Evolutionary conservation across 768 basidiomycete species (phyloP).

Genomic region (Trametes sanguinea): DNA sequence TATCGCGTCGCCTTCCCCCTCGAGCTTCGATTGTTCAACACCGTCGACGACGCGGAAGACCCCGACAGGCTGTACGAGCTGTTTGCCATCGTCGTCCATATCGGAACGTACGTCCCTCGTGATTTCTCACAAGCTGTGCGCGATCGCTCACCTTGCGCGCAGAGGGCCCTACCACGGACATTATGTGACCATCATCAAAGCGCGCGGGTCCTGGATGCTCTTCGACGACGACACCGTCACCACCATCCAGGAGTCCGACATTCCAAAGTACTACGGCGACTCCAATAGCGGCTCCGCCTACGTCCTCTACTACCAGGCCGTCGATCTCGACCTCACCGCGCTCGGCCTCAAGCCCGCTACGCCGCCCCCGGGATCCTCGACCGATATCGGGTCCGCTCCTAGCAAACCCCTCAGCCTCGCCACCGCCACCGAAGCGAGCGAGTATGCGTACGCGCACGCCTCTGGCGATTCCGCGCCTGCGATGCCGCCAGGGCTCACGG

Average conservation of each 20-base stretch:
- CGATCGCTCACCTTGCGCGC: conserved; percentile 2
- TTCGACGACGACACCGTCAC: conserved; percentile 97
- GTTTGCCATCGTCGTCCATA: conserved; percentile 98
- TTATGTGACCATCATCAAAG: conserved; percentile 94
- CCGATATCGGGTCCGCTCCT: conserved; percentile 16
- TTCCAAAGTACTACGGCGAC: conserved; percentile 94
- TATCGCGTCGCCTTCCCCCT: conserved; percentile 97
- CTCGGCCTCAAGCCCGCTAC: conserved; percentile 61
- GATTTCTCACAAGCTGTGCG: conserved; percentile 6
- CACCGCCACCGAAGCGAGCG: neutral
- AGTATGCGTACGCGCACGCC: conserved; percentile 9
- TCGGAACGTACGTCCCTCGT: conserved; percentile 71
- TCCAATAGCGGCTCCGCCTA: conserved; percentile 87
- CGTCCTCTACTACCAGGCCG: conserved; percentile 95
- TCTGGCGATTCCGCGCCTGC: conserved; percentile 27
- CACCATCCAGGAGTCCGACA: conserved; percentile 84
- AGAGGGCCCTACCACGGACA: conserved; percentile 99
- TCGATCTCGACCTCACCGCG: conserved; percentile 73
- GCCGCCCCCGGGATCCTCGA: conserved; percentile 24
- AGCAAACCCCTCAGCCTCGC: conserved; percentile 21
- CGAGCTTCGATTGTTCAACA: conserved; percentile 94
- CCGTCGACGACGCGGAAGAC: conserved; percentile 88
- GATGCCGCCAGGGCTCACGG: conserved; percentile 41
- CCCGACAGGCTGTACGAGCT: conserved; percentile 93
- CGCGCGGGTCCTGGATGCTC: conserved; percentile 78